Conservation (phyloP, 805 yeast genomes). For the Schwanniomyces occidentalis region DNA sequence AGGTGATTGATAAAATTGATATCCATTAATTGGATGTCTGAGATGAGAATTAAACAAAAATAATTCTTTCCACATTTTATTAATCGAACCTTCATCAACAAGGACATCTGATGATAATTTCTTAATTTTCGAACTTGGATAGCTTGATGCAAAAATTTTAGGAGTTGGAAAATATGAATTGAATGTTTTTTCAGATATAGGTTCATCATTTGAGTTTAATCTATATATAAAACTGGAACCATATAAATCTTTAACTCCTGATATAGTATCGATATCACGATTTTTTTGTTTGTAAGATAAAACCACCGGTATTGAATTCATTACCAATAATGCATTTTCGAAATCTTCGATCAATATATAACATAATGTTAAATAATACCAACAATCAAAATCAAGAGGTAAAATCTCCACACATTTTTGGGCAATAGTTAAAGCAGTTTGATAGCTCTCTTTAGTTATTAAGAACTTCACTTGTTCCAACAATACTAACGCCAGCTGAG, state of each 20-base stretch:
- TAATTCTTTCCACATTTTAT: slow-evolving; percentile 32
- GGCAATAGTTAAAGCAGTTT: slow-evolving; percentile 60
- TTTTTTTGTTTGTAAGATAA: slow-evolving; percentile 42
- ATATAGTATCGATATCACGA: slow-evolving; percentile 16
- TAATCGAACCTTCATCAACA: slow-evolving; percentile 27
- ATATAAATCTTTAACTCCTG: slow-evolving; percentile 28
- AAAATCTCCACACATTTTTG: slow-evolving; percentile 59
- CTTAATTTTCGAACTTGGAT: neutral
- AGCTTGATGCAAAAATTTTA: slow-evolving; percentile 2
- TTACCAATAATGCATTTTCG: slow-evolving; percentile 59
- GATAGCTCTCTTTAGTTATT: slow-evolving; percentile 50
- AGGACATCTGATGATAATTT: neutral
- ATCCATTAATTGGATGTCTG: slow-evolving; percentile 38
- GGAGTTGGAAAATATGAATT: slow-evolving; percentile 30
- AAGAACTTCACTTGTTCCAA: slow-evolving; percentile 66
- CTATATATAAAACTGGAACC: slow-evolving; percentile 19
- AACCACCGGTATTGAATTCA: slow-evolving; percentile 77
- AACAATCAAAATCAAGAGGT: slow-evolving; percentile 75
- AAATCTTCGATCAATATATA: slow-evolving; percentile 58
- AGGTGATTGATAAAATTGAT: slow-evolving; percentile 37
- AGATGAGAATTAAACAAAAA: slow-evolving; percentile 28
- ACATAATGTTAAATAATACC: slow-evolving; percentile 65
- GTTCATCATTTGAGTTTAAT: slow-evolving; percentile 19
- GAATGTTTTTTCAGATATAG: slow-evolving; percentile 29
- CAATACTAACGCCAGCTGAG: slow-evolving; percentile 60